These are phyloP conservation scores for Calocera cornea DNA, from an alignment of 768 basidiomycete species.

Conservation along the genomic window DNA sequence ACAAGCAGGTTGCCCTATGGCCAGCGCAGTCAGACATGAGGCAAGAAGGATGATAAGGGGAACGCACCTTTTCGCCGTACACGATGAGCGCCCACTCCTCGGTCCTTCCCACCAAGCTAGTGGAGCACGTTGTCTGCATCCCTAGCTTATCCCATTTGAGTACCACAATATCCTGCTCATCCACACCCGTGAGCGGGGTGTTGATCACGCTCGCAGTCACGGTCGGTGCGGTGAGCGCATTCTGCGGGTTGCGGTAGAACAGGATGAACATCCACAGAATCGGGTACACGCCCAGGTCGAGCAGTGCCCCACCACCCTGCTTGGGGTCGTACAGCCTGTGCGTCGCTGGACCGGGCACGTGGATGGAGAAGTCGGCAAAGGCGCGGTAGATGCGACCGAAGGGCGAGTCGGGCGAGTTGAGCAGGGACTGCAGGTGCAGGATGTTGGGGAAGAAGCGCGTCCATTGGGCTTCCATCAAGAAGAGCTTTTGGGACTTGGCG, in stretches of 20 bases:
- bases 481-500: conserved; percentile 9
- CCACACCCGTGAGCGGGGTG: conserved; percentile 8
- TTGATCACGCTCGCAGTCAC: conserved; percentile 9
- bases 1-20: conserved; percentile 12
- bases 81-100: conserved; percentile 4
- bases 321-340: conserved; percentile 13
- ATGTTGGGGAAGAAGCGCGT: conserved; percentile 18
- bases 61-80: conserved; percentile 14
- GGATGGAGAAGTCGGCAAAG: conserved; percentile 14
- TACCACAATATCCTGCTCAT: conserved; percentile 11
- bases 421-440: conserved; percentile 8
- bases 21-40: background rate
- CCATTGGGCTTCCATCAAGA: conserved; percentile 17
- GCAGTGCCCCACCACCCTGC: conserved; percentile 16
- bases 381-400: conserved; percentile 13
- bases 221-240: background rate
- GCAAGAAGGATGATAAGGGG: background rate
- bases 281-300: conserved; percentile 17
- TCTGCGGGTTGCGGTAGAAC: conserved; percentile 11
- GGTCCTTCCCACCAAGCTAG: conserved; percentile 8
- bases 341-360: background rate
- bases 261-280: conserved; percentile 14
- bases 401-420: conserved; percentile 5
- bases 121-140: conserved; percentile 1
- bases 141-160: conserved; percentile 9